Conservation (phyloP, 371 early-diverging fungal genomes). For the Mucor piriformis region DNA sequence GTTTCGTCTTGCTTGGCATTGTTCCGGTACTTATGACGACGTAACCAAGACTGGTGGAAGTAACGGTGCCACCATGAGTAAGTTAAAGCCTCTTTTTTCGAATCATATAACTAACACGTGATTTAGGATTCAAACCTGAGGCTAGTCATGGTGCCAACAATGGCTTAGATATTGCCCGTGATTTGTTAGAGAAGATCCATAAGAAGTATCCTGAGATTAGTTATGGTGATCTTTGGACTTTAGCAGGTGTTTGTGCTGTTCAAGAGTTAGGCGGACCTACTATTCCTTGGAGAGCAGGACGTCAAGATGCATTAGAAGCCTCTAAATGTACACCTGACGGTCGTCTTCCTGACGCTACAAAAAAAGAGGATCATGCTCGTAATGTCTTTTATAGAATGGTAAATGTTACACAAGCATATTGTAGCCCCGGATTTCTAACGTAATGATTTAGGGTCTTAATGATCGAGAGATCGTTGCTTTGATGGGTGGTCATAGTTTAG, state of each 20-base stretch:
- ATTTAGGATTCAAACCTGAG: conserved; percentile 70
- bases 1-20: conserved; percentile 93
- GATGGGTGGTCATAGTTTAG: conserved; percentile 94
- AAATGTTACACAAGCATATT: conserved; percentile 11
- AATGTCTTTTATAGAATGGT: conserved; percentile 91
- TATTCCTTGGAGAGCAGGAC: conserved; percentile 89
- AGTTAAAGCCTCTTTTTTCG: conserved; percentile 7
- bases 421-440: not conserved
- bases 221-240: conserved; percentile 93
- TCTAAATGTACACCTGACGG: conserved; percentile 81
- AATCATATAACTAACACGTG: not conserved
- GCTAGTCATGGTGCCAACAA: conserved; percentile 82
- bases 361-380: conserved; percentile 76
- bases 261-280: conserved; percentile 91
- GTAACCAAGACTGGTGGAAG: conserved; percentile 86
- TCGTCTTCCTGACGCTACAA: conserved; percentile 87
- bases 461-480: conserved; percentile 96
- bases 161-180: conserved; percentile 83
- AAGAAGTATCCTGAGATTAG: conserved; percentile 81
- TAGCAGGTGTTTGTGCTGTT: conserved; percentile 89
- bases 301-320: conserved; percentile 60
- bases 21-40: conserved; percentile 89
- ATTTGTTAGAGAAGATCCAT: conserved; percentile 76
- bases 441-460: conserved; percentile 71
- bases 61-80: conserved; percentile 89